A percentile compares a stretch with the other conserved stretches of the same genome.
Evolutionary conservation across 306 rosid genomes (phyloP).

Genomic region (Styphnolobium japonicum): DNA sequence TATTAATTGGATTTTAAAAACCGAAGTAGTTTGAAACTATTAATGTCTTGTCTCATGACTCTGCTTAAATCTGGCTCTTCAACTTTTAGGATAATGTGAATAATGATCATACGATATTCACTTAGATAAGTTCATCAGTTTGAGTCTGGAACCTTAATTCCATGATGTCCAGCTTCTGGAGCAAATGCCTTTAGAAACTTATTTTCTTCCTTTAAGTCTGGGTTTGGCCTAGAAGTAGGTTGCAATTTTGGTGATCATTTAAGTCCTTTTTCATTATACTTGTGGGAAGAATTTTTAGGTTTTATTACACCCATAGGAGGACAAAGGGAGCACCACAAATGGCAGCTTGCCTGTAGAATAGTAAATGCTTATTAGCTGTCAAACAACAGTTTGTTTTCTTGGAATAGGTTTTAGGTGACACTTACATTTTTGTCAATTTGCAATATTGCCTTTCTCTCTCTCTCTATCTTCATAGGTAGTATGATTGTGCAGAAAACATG

Average conservation of each 20-base stretch:
- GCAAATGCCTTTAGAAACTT: neutral
- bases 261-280: too few species aligned
- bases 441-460: neutral
- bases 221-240: too few species aligned
- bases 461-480: neutral
- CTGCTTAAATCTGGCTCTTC: neutral
- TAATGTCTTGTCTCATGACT: neutral
- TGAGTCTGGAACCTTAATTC: neutral
- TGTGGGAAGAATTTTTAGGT: too few species aligned
- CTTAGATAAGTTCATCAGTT: neutral
- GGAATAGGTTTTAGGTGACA: too few species aligned
- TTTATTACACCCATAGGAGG: too few species aligned
- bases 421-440: constrained; percentile 6
- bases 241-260: too few species aligned
- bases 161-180: neutral
- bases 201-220: too few species aligned
- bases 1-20: neutral
- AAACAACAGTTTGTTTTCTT: neutral
- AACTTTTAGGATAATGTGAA: neutral
- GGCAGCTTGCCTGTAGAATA: neutral
- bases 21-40: neutral
- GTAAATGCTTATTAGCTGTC: neutral
- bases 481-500: neutral
- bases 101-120: neutral
- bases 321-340: too few species aligned